Conservation (phyloP, 805 yeast species). For the Kazachstania africana region DNA sequence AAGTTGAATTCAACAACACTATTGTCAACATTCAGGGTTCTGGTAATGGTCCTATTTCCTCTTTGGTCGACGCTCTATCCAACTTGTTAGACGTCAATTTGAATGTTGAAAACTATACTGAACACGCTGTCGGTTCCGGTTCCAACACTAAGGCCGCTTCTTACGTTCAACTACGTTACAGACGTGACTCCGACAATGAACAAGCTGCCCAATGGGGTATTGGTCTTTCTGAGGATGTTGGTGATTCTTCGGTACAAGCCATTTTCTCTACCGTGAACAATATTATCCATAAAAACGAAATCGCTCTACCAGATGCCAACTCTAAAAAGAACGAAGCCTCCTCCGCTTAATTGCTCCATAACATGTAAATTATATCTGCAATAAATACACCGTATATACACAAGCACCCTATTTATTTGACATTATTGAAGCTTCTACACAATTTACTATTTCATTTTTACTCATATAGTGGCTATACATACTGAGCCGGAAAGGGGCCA, state of each 20-base stretch:
- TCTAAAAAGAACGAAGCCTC: background rate
- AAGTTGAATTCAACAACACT: constrained; percentile 36
- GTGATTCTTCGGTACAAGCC: constrained; percentile 65
- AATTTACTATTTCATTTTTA: too few species aligned
- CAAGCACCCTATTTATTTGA: too few species aligned
- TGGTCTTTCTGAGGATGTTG: constrained; percentile 74
- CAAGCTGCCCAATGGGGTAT: constrained; percentile 62
- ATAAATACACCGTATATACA: too few species aligned
- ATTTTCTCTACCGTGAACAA: constrained; percentile 52
- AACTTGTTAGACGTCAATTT: constrained; percentile 36
- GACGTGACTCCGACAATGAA: constrained; percentile 8
- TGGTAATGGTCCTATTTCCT: constrained; percentile 80
- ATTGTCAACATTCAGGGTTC: constrained; percentile 36
- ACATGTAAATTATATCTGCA: too few species aligned
- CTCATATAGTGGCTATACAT: too few species aligned
- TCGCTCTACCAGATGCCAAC: constrained; percentile 12
- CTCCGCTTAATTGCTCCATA: too few species aligned
- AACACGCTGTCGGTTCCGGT: constrained; percentile 69
- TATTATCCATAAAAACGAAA: constrained; percentile 21
- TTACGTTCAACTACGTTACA: constrained; percentile 31
- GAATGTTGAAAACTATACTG: constrained; percentile 60
- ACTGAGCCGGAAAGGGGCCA: too few species aligned
- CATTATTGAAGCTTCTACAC: too few species aligned
- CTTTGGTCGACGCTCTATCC: constrained; percentile 53
- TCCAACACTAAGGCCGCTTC: constrained; percentile 67